Evolutionary conservation across 345 rosid species (phyloP).

Genomic region (Citrus inodora): DNA sequence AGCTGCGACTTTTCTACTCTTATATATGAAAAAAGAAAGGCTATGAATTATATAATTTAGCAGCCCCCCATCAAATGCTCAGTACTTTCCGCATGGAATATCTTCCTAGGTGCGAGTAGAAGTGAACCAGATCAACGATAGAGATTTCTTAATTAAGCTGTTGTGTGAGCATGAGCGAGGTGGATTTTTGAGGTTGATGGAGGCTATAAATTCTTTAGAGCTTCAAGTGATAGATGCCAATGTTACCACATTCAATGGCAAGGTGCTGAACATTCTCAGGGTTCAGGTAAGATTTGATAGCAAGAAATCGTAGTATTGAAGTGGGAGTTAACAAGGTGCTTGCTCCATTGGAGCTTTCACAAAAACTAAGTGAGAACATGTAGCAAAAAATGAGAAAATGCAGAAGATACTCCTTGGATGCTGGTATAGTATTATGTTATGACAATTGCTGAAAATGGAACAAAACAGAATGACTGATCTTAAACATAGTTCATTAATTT

Average conservation of each 20-base stretch:
- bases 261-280: constrained; percentile 48
- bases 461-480: neutral
- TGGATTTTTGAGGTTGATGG: constrained; percentile 62
- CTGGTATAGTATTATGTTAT: neutral
- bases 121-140: constrained; percentile 49
- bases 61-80: neutral
- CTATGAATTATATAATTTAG: neutral
- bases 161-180: constrained; percentile 39
- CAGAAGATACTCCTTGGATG: neutral
- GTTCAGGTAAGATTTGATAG: constrained; percentile 51
- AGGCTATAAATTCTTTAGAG: constrained; percentile 48
- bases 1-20: neutral
- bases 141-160: constrained; percentile 52
- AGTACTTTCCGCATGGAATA: neutral
- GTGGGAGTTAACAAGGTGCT: neutral
- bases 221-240: constrained; percentile 65
- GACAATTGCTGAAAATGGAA: neutral
- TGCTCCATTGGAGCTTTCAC: neutral
- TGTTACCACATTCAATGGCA: constrained; percentile 51
- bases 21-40: neutral
- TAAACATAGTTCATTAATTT: neutral
- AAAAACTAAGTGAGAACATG: neutral
- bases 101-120: constrained; percentile 48
- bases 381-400: neutral
- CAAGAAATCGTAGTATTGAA: neutral